Evolutionary conservation across 805 yeast genomes (phyloP).

Genomic region (Teunomyces barrocoloradensis): DNA sequence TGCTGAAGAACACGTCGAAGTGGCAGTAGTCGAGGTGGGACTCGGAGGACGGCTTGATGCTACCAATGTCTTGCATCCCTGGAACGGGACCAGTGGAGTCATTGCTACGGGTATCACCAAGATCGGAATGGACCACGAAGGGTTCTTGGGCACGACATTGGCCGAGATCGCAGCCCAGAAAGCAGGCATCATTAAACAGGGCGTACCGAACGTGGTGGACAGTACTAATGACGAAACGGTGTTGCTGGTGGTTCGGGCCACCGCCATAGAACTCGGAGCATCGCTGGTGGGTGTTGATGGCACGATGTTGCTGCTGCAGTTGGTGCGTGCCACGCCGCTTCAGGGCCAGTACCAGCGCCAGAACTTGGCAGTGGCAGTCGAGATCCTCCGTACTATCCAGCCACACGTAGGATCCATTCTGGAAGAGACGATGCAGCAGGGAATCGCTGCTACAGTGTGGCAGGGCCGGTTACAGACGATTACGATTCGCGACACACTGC

Average conservation of each 20-base stretch:
- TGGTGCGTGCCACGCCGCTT: constrained; percentile 48
- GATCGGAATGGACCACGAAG: constrained; percentile 83
- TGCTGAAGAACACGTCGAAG: constrained; percentile 52
- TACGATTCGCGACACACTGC: constrained; percentile 18
- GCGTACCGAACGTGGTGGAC: constrained; percentile 68
- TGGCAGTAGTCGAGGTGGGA: constrained; percentile 92
- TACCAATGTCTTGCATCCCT: constrained; percentile 63
- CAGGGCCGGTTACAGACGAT: constrained; percentile 78
- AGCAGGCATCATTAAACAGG: constrained; percentile 76
- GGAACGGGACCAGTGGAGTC: constrained; percentile 33
- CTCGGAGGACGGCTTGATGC: constrained; percentile 89
- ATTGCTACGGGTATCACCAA: constrained; percentile 75
- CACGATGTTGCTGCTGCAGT: not conserved
- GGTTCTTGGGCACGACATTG: constrained; percentile 66
- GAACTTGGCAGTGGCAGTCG: constrained; percentile 68
- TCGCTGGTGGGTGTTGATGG: constrained; percentile 24
- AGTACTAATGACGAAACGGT: constrained; percentile 58
- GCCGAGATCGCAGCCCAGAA: constrained; percentile 70
- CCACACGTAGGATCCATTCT: not conserved
- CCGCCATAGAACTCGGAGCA: constrained; percentile 33
- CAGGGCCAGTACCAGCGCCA: constrained; percentile 70
- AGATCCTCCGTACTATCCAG: constrained; percentile 43
- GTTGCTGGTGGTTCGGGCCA: constrained; percentile 40
- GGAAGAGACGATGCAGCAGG: constrained; percentile 38
- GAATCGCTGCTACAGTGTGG: constrained; percentile 64